Percentiles rank a stretch among this genome's conserved stretches.
Evolutionary conservation across 225 moss, liverwort and hornwort species (phyloP).

Genomic region (Straminergon stramineum): DNA sequence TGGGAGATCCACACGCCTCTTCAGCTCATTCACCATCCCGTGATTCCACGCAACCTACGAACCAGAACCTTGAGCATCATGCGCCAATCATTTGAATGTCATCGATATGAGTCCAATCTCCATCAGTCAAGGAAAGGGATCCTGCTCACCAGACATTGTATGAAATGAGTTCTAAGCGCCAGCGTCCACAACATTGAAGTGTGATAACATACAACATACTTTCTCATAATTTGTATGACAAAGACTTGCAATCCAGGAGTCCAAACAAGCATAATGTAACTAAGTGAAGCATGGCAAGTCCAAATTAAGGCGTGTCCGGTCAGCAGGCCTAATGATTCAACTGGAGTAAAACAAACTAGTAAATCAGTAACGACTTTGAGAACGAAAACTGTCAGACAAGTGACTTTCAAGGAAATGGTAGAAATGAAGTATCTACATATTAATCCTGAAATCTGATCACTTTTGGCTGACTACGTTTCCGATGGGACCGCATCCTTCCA

Average conservation of each 20-base stretch:
- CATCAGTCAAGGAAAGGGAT: neutral
- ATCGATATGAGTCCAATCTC: neutral
- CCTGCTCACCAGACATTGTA: neutral
- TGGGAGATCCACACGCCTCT: neutral
- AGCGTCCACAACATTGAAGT: neutral
- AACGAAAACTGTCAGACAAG: too few relatives aligned
- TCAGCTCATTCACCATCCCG: neutral
- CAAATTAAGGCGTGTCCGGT: neutral
- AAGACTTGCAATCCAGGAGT: neutral
- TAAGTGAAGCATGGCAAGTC: neutral
- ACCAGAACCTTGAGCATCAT: neutral
- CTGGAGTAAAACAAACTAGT: neutral
- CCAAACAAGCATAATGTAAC: too few relatives aligned
- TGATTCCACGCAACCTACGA: neutral
- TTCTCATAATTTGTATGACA: neutral
- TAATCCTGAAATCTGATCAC: neutral
- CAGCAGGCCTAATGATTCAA: neutral
- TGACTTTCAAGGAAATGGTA: neutral
- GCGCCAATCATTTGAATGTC: too few relatives aligned
- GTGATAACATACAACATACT: neutral
- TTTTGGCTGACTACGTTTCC: neutral
- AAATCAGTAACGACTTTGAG: neutral
- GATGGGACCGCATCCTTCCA: too few relatives aligned
- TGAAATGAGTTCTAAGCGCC: neutral
- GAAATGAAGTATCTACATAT: neutral